Percentiles rank a stretch among this genome's conserved stretches.
These are phyloP conservation scores for Tuber microsphaerosporum DNA, from an alignment of 495 filamentous ascomycete species.

Conservation along the genomic window DNA sequence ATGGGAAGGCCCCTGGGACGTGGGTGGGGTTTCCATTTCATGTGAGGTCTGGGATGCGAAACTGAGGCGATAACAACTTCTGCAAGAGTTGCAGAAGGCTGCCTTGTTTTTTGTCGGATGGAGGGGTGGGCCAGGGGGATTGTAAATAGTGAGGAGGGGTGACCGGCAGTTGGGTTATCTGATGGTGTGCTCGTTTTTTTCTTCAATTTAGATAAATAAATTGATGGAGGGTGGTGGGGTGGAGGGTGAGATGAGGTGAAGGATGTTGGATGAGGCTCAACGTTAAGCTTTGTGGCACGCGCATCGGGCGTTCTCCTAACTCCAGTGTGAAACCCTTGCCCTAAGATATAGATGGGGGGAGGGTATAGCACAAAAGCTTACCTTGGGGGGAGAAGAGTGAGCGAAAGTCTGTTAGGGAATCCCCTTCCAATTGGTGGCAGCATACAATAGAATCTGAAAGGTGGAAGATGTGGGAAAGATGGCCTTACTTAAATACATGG, in stretches of 20 bases:
- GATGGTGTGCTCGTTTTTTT: not conserved
- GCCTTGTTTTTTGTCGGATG: not conserved
- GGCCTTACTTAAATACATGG: not conserved
- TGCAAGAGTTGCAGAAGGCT: not conserved
- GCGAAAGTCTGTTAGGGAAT: not conserved
- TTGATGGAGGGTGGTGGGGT: not conserved
- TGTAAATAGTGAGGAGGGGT: not conserved
- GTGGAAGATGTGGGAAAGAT: not conserved
- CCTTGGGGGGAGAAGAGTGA: not conserved
- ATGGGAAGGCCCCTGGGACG: conserved; percentile 2
- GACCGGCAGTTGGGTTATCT: not conserved
- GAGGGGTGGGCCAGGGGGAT: not conserved
- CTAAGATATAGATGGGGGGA: not conserved
- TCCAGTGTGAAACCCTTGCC: not conserved
- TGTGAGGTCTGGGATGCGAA: not conserved
- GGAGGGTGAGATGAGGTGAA: not conserved
- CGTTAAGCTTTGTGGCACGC: not conserved
- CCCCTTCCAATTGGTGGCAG: not conserved
- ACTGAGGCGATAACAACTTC: not conserved
- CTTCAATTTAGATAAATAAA: not conserved
- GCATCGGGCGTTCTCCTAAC: not conserved
- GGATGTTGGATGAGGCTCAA: conserved; percentile 4
- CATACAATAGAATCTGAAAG: not conserved
- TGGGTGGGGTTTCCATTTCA: conserved; percentile 3
- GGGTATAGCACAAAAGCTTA: not conserved